Base-by-base conservation (phyloP, 2,329 filamentous ascomycete species). In the Pestalotiopsis sp. region DNA sequence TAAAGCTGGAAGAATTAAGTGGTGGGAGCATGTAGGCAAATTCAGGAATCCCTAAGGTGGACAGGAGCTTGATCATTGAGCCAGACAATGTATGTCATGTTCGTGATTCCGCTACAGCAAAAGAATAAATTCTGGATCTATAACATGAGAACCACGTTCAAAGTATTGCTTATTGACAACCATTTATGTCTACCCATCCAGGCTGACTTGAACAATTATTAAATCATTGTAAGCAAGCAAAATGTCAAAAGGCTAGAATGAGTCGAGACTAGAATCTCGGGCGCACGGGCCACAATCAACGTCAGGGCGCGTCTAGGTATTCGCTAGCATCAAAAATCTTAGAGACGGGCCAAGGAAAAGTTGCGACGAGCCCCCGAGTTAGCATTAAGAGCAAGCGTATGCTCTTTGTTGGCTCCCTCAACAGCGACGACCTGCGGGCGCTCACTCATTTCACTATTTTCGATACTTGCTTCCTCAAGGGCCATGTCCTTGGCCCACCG, bases 401-500 rank as follows among this genome's bases (percentile, higher is more conserved):
- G 11, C 7, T 64, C 61, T 64, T 49, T 57, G 63, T 66, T 49
- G 49, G 63, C 25, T 38, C 45, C 63, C 45, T 56, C 45, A 23
- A 66, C 31, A 56, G 12, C 63, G 31, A 56, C 62, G 31, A 38
- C 56, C 45, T 60, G 56, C 52, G n/a, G 38, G n/a, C 31, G 60
- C 31, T 45, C 60, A 45, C 60, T 63, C 60, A 3, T 36, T 27
- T 40, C 56, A 25, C 36, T 17, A 17, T 45, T 14, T n/a, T 27
- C 41, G 23, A 36, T 20, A 23, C 23, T 25, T 68, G 20, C 45
- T 49, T 40, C 13, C n/a, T 38, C 49, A 27, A 58, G 64, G 78
- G 85, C 82, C 82, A 89, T 89, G 87, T 88, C 86, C 83, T 80
- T 87, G 80, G 83, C 84, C 78, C 87, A 86, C 78, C 83, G 83